Conservation (phyloP, 225 moss, liverwort and hornwort species). For the Bryoerythrophyllum caledonicum region DNA sequence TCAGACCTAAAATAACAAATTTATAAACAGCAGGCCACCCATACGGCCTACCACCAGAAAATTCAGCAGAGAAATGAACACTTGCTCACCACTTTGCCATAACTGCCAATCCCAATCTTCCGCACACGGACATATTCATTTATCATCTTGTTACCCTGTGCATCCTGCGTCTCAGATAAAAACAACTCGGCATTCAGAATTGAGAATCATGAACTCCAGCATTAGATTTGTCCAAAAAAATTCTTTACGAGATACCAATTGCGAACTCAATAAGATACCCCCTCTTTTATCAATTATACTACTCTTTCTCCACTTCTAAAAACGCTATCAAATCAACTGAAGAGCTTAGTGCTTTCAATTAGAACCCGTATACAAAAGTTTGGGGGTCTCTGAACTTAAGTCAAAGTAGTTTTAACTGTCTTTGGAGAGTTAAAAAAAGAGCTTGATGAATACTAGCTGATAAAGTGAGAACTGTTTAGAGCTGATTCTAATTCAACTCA, state of each 20-base stretch:
- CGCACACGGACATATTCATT: slow-evolving; percentile 81
- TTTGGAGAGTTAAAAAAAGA: too few relatives aligned
- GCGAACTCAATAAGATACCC: background rate
- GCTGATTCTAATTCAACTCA: too few relatives aligned
- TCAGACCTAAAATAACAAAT: background rate
- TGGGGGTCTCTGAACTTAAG: too few relatives aligned
- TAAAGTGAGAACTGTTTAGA: too few relatives aligned
- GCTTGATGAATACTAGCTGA: too few relatives aligned
- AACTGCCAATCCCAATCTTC: slow-evolving; percentile 94
- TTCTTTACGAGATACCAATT: background rate
- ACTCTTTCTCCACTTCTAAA: too few relatives aligned
- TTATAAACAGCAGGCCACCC: slow-evolving; percentile 4
- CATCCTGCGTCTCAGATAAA: slow-evolving; percentile 54
- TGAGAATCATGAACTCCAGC: background rate
- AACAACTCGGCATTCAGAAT: background rate
- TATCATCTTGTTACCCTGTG: slow-evolving; percentile 86
- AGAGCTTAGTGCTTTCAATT: too few relatives aligned
- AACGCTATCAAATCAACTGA: too few relatives aligned
- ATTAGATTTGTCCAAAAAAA: background rate
- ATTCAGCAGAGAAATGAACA: background rate
- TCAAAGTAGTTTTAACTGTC: too few relatives aligned
- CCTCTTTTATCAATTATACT: too few relatives aligned
- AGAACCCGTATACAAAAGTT: too few relatives aligned
- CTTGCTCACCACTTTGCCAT: slow-evolving; percentile 95
- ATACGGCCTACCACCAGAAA: background rate